phyloP scores from a whole-genome alignment of 331 rosid species.

The Rhamnella rubrinervis region DNA sequence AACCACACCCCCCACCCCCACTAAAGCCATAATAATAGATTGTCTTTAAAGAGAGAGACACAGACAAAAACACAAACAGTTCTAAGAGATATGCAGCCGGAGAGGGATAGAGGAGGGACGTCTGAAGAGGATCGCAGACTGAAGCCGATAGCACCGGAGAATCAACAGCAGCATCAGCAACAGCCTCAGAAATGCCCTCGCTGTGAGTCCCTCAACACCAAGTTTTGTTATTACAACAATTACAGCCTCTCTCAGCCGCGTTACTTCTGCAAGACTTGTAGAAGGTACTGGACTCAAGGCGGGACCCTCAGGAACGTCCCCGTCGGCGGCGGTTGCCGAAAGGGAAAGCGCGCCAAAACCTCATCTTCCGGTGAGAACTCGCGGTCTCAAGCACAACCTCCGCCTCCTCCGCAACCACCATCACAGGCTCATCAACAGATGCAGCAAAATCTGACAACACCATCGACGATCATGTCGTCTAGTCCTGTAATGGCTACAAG shows the following conservation, averaged over 20 bases:
- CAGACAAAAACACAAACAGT: not conserved
- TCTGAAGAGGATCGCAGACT: slow-evolving; percentile 8
- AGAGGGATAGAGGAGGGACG: slow-evolving; percentile 3
- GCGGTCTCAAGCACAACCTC: slow-evolving; percentile 7
- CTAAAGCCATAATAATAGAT: not conserved
- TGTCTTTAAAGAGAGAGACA: not conserved
- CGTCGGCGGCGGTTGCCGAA: slow-evolving; percentile 67
- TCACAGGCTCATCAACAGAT: not conserved
- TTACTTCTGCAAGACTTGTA: slow-evolving; percentile 65
- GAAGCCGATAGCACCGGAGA: slow-evolving; percentile 1
- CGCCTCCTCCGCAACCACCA: not conserved
- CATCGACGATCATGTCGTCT: not conserved
- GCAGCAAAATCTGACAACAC: slow-evolving; percentile 16
- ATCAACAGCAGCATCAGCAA: slow-evolving; percentile 27
- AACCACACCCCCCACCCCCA: slow-evolving; percentile 1
- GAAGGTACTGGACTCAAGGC: slow-evolving; percentile 83
- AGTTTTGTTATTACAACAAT: slow-evolving; percentile 77
- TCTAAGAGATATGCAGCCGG: slow-evolving; percentile 22
- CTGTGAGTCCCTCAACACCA: slow-evolving; percentile 66
- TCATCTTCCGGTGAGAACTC: slow-evolving; percentile 25
- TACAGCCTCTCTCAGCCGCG: slow-evolving; percentile 76
- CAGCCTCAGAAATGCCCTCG: slow-evolving; percentile 59
- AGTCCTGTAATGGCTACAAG: not conserved
- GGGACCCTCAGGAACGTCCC: slow-evolving; percentile 77
- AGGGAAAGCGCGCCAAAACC: slow-evolving; percentile 47